Evolutionary conservation across 192 early-diverging fungal genomes (phyloP).

Genomic region (Backusella mclennaniae): DNA sequence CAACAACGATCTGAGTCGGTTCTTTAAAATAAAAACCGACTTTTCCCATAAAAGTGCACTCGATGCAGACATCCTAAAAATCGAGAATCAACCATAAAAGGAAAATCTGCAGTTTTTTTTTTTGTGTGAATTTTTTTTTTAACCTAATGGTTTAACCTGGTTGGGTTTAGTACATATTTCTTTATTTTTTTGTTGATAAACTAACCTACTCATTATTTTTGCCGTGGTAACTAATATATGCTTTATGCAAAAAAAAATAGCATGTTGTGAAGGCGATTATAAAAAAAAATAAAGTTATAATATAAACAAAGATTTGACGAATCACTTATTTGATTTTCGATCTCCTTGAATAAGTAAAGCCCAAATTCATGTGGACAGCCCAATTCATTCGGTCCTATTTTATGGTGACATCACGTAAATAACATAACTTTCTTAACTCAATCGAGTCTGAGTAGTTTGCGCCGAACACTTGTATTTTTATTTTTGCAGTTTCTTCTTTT

Average conservation of each 20-base stretch:
- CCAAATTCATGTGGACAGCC: not conserved
- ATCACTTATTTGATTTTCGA: not conserved
- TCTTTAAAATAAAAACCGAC: not conserved
- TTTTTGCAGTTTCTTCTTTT: not conserved
- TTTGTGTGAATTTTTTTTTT: not conserved
- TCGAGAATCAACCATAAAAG: constrained; percentile 4
- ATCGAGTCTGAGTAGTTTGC: not conserved
- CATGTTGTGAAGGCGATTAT: not conserved
- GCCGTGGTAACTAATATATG: not conserved
- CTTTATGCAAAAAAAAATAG: not conserved
- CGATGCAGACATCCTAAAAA: not conserved
- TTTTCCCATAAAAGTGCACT: not conserved
- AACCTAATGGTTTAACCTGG: not conserved
- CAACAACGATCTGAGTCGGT: not conserved
- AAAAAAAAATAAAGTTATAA: not conserved
- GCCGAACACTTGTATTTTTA: not conserved
- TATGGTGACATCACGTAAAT: not conserved
- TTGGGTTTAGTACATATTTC: not conserved
- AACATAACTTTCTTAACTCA: not conserved
- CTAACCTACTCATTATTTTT: not conserved
- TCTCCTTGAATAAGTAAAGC: not conserved
- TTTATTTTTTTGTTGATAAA: not conserved
- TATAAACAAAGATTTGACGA: not conserved
- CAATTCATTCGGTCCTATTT: not conserved
- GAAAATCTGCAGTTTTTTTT: constrained; percentile 4